These are phyloP conservation scores for Aspergillus alliaceus DNA, from an alignment of 2,329 filamentous ascomycete species.

Conservation along the genomic window DNA sequence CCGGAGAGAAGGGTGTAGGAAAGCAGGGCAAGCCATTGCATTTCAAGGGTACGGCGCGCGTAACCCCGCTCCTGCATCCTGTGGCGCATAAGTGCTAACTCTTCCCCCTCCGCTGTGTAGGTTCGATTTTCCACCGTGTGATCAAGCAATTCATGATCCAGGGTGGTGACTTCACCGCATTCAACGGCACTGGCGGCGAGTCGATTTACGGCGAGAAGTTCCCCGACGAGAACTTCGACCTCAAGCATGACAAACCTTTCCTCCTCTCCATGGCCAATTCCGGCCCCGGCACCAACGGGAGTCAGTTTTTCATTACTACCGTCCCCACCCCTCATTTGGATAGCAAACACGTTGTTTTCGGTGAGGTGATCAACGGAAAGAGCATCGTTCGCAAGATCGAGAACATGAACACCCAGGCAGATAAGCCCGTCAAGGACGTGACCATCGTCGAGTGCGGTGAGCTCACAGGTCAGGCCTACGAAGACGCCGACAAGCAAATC, in stretches of 20 bases:
- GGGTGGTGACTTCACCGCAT: conserved; percentile 93
- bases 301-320: conserved; percentile 97
- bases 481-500: conserved; percentile 64
- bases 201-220: conserved; percentile 98
- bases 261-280: conserved; percentile 97
- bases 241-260: conserved; percentile 91
- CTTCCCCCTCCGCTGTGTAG: conserved; percentile 42
- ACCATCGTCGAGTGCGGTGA: conserved; percentile 83
- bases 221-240: conserved; percentile 90
- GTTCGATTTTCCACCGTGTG: conserved; percentile 88
- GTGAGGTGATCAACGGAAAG: conserved; percentile 90
- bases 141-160: conserved; percentile 99
- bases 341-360: conserved; percentile 96
- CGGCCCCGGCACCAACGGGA: conserved; percentile 91
- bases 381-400: conserved; percentile 87
- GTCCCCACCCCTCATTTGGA: conserved; percentile 93
- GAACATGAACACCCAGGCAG: conserved; percentile 72
- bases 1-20: conserved; percentile 86
- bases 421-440: conserved; percentile 75
- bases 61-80: conserved; percentile 4
- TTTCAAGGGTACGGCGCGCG: conserved; percentile 66
- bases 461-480: conserved; percentile 70
- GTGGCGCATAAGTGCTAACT: not conserved
- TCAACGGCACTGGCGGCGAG: conserved; percentile 93
- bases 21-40: conserved; percentile 80